A percentile compares a stretch with the other conserved stretches of the same genome.
Conservation (phyloP, 805 yeast species). For the Yarrowia sp. region DNA sequence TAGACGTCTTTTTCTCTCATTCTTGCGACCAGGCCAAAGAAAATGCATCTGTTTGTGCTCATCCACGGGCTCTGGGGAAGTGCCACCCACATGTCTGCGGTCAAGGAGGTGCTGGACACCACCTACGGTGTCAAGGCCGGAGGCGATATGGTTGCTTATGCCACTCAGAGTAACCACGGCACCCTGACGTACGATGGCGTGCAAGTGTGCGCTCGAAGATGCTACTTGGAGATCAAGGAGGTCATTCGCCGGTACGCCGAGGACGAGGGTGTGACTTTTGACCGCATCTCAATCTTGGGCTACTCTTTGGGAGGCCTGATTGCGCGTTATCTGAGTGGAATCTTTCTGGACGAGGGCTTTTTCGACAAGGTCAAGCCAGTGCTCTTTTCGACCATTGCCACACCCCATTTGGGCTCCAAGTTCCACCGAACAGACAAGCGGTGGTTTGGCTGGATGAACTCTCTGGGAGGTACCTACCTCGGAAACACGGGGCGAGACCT, state of each 20-base stretch:
- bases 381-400: constrained; percentile 70
- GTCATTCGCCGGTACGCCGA: constrained; percentile 48
- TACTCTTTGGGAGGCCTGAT: constrained; percentile 91
- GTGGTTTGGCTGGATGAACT: constrained; percentile 54
- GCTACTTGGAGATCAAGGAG: constrained; percentile 54
- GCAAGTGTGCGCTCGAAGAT: constrained; percentile 56
- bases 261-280: constrained; percentile 53
- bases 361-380: constrained; percentile 68
- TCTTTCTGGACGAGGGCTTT: constrained; percentile 58
- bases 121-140: constrained; percentile 42
- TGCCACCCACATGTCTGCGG: constrained; percentile 60
- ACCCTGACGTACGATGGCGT: constrained; percentile 87
- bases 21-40: not conserved
- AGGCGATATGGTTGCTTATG: constrained; percentile 51
- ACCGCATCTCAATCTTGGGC: constrained; percentile 76
- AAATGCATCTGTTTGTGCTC: constrained; percentile 67
- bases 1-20: constrained; percentile 7
- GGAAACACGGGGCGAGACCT: constrained; percentile 79
- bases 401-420: constrained; percentile 75
- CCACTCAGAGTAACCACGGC: constrained; percentile 67
- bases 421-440: constrained; percentile 54
- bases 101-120: constrained; percentile 55
- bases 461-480: constrained; percentile 60
- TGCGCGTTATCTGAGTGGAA: constrained; percentile 78
- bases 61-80: constrained; percentile 84